A percentile compares a stretch with the other conserved stretches of the same genome.
Evolutionary conservation across 805 yeast species (phyloP).

Genomic region (Wickerhamomyces mucosus): DNA sequence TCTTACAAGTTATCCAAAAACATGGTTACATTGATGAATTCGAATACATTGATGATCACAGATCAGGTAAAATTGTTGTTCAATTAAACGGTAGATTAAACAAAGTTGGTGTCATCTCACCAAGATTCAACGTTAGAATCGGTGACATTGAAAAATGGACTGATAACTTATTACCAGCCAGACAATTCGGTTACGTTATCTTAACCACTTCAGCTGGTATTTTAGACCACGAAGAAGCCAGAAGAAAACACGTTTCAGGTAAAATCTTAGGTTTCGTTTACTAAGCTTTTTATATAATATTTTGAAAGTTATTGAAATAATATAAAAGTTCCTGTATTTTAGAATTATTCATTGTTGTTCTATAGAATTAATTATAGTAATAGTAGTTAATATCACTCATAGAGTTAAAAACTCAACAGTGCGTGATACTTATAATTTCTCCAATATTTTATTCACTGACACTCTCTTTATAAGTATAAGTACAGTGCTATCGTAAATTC

Average conservation of each 20-base stretch:
- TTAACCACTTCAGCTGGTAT: constrained; percentile 99
- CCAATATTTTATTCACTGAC: too few relatives aligned
- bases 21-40: constrained; percentile 99
- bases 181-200: constrained; percentile 98
- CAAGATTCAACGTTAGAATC: constrained; percentile 96
- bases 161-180: constrained; percentile 95
- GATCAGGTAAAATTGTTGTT: constrained; percentile 95
- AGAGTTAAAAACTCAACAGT: too few relatives aligned
- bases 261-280: constrained; percentile 97
- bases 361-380: too few relatives aligned
- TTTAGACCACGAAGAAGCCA: constrained; percentile 99
- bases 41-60: constrained; percentile 98
- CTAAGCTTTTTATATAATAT: constrained; percentile 40
- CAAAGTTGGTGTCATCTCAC: constrained; percentile 98
- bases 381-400: too few relatives aligned
- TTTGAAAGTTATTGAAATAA: too few relatives aligned
- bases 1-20: constrained; percentile 93
- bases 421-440: too few relatives aligned
- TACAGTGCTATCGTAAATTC: too few relatives aligned
- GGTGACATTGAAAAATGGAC: constrained; percentile 98
- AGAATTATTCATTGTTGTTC: constrained; percentile 1
- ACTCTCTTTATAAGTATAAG: too few relatives aligned
- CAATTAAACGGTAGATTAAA: constrained; percentile 96
- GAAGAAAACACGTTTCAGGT: constrained; percentile 99
- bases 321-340: too few relatives aligned